Evolutionary conservation across 345 rosid genomes (phyloP), one percentile per base, ranked within the genome.

Genomic region (Arabis hirsuta): DNA sequence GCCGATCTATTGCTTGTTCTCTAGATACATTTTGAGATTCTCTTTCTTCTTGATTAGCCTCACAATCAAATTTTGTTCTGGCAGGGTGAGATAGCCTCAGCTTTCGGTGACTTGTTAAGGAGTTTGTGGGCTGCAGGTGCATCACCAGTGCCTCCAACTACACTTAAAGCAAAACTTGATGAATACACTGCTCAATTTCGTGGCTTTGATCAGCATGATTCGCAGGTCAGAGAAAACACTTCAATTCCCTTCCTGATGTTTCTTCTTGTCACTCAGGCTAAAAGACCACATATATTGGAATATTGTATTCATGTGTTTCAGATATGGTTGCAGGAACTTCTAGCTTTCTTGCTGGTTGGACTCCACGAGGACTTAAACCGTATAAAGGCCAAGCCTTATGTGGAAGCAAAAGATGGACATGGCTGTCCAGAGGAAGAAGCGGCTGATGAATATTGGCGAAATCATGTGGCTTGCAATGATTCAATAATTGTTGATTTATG

Each of bases 171-270:
- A 48, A 95, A 95, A 86, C 96, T 91, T 73, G 88, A 96, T 81
- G 89, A 88, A 20, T 95, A 91, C 80, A 96, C 99, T 77, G 86
- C 93, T 80, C 99, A 90, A 65, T 95, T 95, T 76, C 85, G 82
- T 83, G 97, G 97, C 74, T 91, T 78, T 78, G 91, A 90, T 84
- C 99, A 95, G 86, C 99, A 91, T 83, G 99, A 91, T 90, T 95
- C 99, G 73, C 99, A 95, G 88, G 98, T 95, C 36, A 67, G 88
- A 76, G 56, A 73, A 76, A 57, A 60, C 75, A 7, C 78, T 76
- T 70, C 70, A 55, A 54, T 70, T 31, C 53, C 71, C 56, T 42
- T 77, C 71, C 57, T 47, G 42, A 57, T 57, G 57, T 59, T 52
- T 76, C 11, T 59, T 45, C 43, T 16, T 78, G 48, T 59, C 55